Base-by-base conservation (phyloP, 2,329 filamentous ascomycete species). In the Orbilia quercus region DNA sequence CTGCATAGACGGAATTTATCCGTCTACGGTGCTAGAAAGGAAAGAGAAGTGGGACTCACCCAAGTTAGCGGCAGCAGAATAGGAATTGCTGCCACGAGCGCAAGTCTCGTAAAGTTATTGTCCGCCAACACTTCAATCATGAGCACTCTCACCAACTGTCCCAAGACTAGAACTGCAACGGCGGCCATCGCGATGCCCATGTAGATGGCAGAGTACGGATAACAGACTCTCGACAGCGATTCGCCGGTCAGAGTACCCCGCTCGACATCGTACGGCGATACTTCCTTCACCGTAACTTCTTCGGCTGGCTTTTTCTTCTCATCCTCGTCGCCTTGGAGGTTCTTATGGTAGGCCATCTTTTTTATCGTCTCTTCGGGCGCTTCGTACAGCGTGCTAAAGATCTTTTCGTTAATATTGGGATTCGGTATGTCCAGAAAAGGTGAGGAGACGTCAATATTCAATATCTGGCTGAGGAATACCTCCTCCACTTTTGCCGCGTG, bases 401-500 rank as follows among this genome's bases (percentile, higher is more conserved):
- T 42, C 16, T 54, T 72, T 23, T 54, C 23, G 4, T 53, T 54
- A 18, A 54, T 25, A 0, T 51, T 34, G 2, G 34, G 1, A 31
- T 31, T 31, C 4, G 54, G 42, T 4, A 36, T 18, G 5, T 64
- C 59, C 1, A 51, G 12, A 23, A 59, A 45, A 0, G 53, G 45
- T 1, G 67, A 53, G 20, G 67, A 22, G n/a, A 72, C 25, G 7
- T 72, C 20, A 40, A 72, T 65, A 16, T 65, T 40, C 12, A 72
- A 23, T n/a, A 72, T 72, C 25, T 72, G 67, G 16, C 51, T 54
- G 11, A 77, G 53, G 22, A 77, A 75, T 7, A 60, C 20, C 38
- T 64, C 47, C 57, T 78, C 77, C 7, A 78, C 70, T 25, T 74
- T 69, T 4, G 79, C 79, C 2, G 80, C 82, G 53, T 82, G 80